phyloP scores from a whole-genome alignment of 2,329 filamentous ascomycete species.

The Lachnellula hyalina region DNA sequence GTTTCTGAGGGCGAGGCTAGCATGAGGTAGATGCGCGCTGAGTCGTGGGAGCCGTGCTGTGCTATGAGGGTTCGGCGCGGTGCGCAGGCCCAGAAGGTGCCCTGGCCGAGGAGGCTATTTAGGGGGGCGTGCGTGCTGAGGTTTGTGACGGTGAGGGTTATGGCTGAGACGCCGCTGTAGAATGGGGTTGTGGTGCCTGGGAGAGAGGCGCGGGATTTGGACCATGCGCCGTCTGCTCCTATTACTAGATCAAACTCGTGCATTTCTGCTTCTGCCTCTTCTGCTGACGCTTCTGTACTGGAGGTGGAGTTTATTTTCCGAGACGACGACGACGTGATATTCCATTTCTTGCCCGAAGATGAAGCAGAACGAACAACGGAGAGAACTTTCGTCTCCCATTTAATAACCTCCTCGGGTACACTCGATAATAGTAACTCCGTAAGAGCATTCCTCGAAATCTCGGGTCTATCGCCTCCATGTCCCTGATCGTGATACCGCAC shows the following conservation, averaged over 20 bases:
- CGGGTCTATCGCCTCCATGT: constrained; percentile 16
- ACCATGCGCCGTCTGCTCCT: constrained; percentile 42
- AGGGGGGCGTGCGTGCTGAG: constrained; percentile 22
- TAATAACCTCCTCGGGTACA: constrained; percentile 15
- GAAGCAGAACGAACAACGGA: neutral
- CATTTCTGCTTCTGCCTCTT: neutral
- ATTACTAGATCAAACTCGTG: constrained; percentile 33
- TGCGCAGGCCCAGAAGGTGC: neutral
- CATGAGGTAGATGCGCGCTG: constrained; percentile 22
- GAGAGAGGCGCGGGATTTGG: constrained; percentile 31
- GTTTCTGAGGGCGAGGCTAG: constrained; percentile 26
- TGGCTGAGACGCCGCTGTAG: constrained; percentile 34
- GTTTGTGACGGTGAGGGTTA: constrained; percentile 28
- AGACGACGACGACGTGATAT: neutral
- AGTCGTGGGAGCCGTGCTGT: constrained; percentile 23
- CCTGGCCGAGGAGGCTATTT: neutral
- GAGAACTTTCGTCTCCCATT: constrained; percentile 19
- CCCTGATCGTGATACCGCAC: constrained; percentile 23
- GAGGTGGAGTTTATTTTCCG: neutral
- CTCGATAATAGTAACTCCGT: constrained; percentile 21
- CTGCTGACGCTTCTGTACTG: neutral
- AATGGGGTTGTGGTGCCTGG: constrained; percentile 27
- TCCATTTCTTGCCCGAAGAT: neutral
- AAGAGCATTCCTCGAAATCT: constrained; percentile 25
- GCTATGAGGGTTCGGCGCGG: constrained; percentile 14